Conservation (phyloP, 1,284 basidiomycete species). For the Xanthoconium separans region DNA sequence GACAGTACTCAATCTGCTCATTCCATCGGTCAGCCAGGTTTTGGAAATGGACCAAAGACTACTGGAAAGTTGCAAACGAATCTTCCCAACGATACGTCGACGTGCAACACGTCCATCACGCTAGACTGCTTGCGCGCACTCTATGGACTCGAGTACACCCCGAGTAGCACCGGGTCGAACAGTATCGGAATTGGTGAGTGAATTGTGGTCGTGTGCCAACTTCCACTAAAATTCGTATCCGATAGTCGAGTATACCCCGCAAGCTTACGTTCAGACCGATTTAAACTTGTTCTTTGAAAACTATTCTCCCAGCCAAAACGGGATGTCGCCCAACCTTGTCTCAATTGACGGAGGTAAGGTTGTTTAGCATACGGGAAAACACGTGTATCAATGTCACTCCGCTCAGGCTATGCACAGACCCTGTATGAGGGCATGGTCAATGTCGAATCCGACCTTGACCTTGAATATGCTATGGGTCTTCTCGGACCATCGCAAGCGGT, state of each 20-base stretch:
- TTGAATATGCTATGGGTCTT: conserved; percentile 50
- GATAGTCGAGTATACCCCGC: conserved; percentile 27
- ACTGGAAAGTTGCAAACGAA: conserved; percentile 25
- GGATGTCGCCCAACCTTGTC: conserved; percentile 19
- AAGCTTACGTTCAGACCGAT: conserved; percentile 43
- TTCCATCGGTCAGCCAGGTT: conserved; percentile 34
- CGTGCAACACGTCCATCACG: conserved; percentile 45
- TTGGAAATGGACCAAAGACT: conserved; percentile 32
- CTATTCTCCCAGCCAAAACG: conserved; percentile 20
- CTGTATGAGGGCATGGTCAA: conserved; percentile 39
- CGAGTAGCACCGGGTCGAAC: conserved; percentile 29
- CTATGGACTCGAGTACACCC: conserved; percentile 33
- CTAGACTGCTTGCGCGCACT: conserved; percentile 45
- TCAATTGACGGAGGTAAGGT: conserved; percentile 31
- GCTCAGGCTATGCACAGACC: conserved; percentile 37
- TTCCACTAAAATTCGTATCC: not conserved
- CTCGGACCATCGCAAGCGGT: conserved; percentile 38
- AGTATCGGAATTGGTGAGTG: conserved; percentile 47
- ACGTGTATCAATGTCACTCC: conserved; percentile 1
- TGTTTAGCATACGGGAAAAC: not conserved
- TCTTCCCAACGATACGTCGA: conserved; percentile 12
- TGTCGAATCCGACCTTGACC: conserved; percentile 49
- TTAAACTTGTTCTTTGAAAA: conserved; percentile 45
- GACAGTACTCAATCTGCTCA: not conserved
- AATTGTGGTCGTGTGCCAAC: not conserved